Evolutionary conservation across 805 yeast species (phyloP), one percentile per base, ranked within the genome.

Genomic region (Suhomyces sp.): DNA sequence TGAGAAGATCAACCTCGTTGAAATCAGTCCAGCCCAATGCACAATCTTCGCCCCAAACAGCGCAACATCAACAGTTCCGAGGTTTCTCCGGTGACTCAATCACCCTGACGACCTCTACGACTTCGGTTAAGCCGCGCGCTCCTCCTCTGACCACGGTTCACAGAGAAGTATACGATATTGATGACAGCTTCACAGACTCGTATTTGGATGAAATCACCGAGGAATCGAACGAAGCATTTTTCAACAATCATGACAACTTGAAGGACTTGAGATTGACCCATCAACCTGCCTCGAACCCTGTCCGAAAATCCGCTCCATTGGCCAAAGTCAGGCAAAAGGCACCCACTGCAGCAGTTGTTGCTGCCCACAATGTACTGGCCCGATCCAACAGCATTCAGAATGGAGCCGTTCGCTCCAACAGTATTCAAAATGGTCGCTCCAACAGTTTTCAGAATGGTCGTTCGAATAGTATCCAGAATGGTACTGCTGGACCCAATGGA

Each of bases 261-360:
- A 48, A 51, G 28, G 73, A 66, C 50, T 54, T 67, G 40, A 56
- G 57, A 33, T 49, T 66, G 36, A 33, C 50, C 2, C 63, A 57
- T 33, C 14, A n/a, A 11, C 31, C 17, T 12, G 20, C 26, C 11
- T 12, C 19, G 3, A 15, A 16, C 11, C 13, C 12, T 1, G 18
- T 21, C 5, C 10, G 33, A 11, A n/a, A 17, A 5, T 18, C 25
- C 9, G 17, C 19, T 6, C 21, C 33, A 6, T 19, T 20, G 3
- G 25, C 13, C 11, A 28, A 21, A 11, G 7, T 20, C 19, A 15
- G 25, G 12, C 30, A 37, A 8, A 10, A 33, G 19, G n/a, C 23
- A 25, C 23, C 31, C 5, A n/a, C n/a, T n/a, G n/a, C n/a, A n/a
- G n/a, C n/a, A n/a, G n/a, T n/a, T n/a, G n/a, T n/a, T n/a, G n/a